Base-by-base conservation (phyloP, 2,329 filamentous ascomycete species). In the Colletotrichum australisinense region DNA sequence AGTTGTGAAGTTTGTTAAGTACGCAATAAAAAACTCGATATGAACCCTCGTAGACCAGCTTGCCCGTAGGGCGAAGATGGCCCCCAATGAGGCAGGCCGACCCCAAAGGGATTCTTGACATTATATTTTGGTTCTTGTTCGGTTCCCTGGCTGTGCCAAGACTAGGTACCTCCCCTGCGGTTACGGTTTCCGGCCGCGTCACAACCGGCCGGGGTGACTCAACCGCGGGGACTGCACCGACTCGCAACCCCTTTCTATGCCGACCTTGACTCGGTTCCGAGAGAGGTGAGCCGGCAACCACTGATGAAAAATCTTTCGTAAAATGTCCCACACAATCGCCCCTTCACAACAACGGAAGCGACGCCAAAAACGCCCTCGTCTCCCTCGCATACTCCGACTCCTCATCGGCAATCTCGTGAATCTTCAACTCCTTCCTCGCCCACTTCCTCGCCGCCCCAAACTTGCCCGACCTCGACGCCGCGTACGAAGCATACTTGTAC, bases 401-500 rank as follows among this genome's bases (percentile, higher is more conserved):
- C 4, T 59, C 46, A 42, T 77, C 76, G 26, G 74, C 76, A 55
- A 77, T 69, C 63, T 74, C 71, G 22, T 73, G 74, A 5, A 76
- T 53, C 52, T 74, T 73, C 52, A 77, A 53, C 58, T 78, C 78
- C 64, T 73, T 76, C 22, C 52, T 55, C n/a, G 76, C 74, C 78
- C 77, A 80, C 26, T 57, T 58, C 63, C 63, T 75, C 28, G 78
- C 78, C 53, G 42, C 62, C 8, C 70, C 30, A 12, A 57, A 28
- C 24, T 77, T 52, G 0, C 76, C 76, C 6, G 32, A n/a, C 22
- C 67, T 69, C 57, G 75, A 69, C 42, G 73, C 72, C 30, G 79
- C 76, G 11, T 77, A 71, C 16, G 75, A 76, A 9, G 75, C 77
- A 42, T 80, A 67, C 24, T 75, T 75, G 62, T 77, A 78, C 2